Evolutionary conservation across 2,329 filamentous ascomycete species (phyloP), one percentile per base, ranked within the genome.

Genomic region (Aspergillus spinulosporus): DNA sequence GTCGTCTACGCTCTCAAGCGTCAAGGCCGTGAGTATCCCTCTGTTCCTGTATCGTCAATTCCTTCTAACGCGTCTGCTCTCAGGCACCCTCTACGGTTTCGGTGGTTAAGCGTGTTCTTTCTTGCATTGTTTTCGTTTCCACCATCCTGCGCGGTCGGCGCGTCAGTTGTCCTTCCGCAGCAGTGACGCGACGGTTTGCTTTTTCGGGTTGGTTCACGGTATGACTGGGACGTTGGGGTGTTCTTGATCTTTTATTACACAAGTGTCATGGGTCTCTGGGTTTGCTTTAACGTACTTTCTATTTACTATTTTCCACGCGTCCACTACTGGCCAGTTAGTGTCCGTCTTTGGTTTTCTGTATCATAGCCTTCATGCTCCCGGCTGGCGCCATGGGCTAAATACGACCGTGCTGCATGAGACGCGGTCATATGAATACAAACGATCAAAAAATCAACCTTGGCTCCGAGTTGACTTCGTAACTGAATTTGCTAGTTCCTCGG

Each of bases 61-160:
- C 43, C 48, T 36, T 60, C 66, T 69, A 63, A 70, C 62, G 9
- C 15, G 12, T 32, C 15, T 31, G 28, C 21, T 11, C 57, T 43
- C 57, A 75, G 72, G 88, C 72, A 89, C 89, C 74, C 88, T 92
- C 65, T 93, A 92, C 83, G 89, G 89, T 82, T 92, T 92, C 84
- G 89, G 89, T 84, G 89, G 89, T 84, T 93, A 89, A 86, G 70
- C 71, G 56, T 63, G 64, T 62, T 67, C 49, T 64, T 60, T 54
- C 60, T 28, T 66, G 62, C 62, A 59, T 54, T 54, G 36, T 64
- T 64, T 66, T 62, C 59, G 56, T 59, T 66, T 66, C 59, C 61
- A 61, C 68, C 68, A 67, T 69, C 66, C 66, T 67, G 66, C 66
- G 67, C 67, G 66, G 64, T 68, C 66, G 64, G 60, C 66, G 66